A percentile compares a stretch with the other conserved stretches of the same genome.
Conservation (phyloP, 1,139 yeast genomes). For the Debaryomyces psychrophilus region DNA sequence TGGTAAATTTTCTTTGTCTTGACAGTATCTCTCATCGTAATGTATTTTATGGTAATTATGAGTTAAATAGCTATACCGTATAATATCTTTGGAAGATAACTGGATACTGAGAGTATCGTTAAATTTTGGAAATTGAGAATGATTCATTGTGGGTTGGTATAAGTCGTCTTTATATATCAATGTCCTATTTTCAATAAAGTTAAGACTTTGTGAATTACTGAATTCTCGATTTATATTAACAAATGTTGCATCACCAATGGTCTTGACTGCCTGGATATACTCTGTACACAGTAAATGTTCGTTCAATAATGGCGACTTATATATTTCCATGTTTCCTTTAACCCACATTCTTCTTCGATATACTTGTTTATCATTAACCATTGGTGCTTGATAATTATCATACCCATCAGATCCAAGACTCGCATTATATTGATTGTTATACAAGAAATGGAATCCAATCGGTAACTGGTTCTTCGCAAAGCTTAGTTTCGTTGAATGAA, state of each 20-base stretch:
- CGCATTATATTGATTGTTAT: constrained; percentile 54
- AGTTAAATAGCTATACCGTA: constrained; percentile 70
- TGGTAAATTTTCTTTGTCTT: constrained; percentile 58
- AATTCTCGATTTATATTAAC: constrained; percentile 50
- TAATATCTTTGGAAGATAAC: constrained; percentile 12
- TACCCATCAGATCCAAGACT: constrained; percentile 74
- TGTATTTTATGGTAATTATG: constrained; percentile 86
- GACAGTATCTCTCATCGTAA: constrained; percentile 60
- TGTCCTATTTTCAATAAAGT: constrained; percentile 34
- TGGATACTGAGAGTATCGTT: constrained; percentile 1
- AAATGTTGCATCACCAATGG: constrained; percentile 38
- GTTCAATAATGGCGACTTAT: constrained; percentile 35
- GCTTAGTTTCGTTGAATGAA: constrained; percentile 11
- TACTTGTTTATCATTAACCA: constrained; percentile 3
- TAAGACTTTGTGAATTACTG: constrained; percentile 10
- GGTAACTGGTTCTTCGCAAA: constrained; percentile 23
- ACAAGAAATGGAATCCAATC: constrained; percentile 68
- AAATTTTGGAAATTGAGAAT: not conserved
- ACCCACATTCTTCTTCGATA: constrained; percentile 81
- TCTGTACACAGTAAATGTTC: constrained; percentile 49
- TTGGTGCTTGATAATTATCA: constrained; percentile 79
- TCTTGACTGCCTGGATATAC: constrained; percentile 37
- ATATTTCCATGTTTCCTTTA: constrained; percentile 60
- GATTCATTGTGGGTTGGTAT: constrained; percentile 15
- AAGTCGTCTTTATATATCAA: constrained; percentile 41